Base-by-base conservation (phyloP, 163 green algal species). In the Coccomyxa subellipsoidea region DNA sequence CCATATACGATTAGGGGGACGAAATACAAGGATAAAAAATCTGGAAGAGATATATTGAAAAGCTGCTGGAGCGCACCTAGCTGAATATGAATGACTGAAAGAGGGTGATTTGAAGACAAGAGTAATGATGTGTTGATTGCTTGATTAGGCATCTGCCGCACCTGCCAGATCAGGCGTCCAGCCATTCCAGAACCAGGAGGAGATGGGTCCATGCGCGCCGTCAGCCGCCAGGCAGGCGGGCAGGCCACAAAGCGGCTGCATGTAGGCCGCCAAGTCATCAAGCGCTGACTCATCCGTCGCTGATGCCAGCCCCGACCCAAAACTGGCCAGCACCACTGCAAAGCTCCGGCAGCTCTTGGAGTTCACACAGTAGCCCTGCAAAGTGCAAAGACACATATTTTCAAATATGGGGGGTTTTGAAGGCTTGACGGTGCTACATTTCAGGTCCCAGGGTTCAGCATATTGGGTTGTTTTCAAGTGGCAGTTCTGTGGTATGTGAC, bases 171-270 rank as follows among this genome's bases (percentile, higher is more conserved):
- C 47, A 6, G 39, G 23, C 15, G 34, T 34, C 76, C 76, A 81
- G 39, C 76, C 40, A 39, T 81, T 39, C 81, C 84, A 89, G 69
- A 89, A 87, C 69, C 76, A 85, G 76, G 71, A 77, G 54, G 69
- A 29, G 25, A 85, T 82, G 29, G 83, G 54, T 5, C 69, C 75
- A 66, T 89, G 85, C 54, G 66, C 71, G 38, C 82, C 85, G 69
- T 88, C 85, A 37, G 40, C 54, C 31, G 75, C 82, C 39, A 81
- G 27, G 76, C 36, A 59, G 10, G n/a, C 54, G 40, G 76, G 34
- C 76, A 81, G 76, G 36, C 76, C 70, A 27, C 70, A 39, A 0
- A 77, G 70, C 32, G 70, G 70, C 70, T 77, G 70, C 70, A 77
- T 31, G 70, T 77, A 81, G 76, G 78, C 34, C 35, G 78, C 78